A percentile compares a stretch with the other conserved stretches of the same genome.
phyloP scores from a whole-genome alignment of 768 basidiomycete genomes.

The Strobilomyces dryophilus region DNA sequence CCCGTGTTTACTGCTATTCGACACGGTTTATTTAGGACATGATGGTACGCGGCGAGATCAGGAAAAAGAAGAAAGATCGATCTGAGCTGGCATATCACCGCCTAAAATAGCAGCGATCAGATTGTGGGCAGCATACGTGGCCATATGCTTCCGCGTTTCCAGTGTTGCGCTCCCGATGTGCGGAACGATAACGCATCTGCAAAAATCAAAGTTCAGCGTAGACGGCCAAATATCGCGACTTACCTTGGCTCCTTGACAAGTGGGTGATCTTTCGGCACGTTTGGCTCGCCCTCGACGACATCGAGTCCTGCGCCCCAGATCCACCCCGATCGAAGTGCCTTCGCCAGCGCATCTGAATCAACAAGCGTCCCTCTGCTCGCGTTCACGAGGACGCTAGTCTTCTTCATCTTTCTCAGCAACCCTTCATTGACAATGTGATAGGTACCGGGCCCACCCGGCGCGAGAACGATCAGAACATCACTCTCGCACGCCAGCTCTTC shows the following conservation, averaged over 20 bases:
- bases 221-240: constrained; percentile 12
- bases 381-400: constrained; percentile 78
- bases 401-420: constrained; percentile 85
- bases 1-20: neutral
- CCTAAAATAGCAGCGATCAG: constrained; percentile 41
- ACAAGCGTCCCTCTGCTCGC: constrained; percentile 82
- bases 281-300: constrained; percentile 90
- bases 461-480: constrained; percentile 83
- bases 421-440: constrained; percentile 65
- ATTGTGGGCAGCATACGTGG: constrained; percentile 67
- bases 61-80: constrained; percentile 29
- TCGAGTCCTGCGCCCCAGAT: constrained; percentile 94
- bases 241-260: constrained; percentile 75
- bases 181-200: constrained; percentile 76
- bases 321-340: constrained; percentile 69
- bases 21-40: neutral
- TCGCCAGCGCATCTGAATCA: constrained; percentile 84
- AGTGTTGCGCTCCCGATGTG: constrained; percentile 90
- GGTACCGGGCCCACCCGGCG: constrained; percentile 70
- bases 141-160: constrained; percentile 84
- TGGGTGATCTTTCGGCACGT: constrained; percentile 68
- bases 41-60: neutral
- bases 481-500: constrained; percentile 70
- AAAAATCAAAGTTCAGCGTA: neutral
- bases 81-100: constrained; percentile 55